Conservation (phyloP, 371 early-diverging fungal species). For the Mucor circinelloides region DNA sequence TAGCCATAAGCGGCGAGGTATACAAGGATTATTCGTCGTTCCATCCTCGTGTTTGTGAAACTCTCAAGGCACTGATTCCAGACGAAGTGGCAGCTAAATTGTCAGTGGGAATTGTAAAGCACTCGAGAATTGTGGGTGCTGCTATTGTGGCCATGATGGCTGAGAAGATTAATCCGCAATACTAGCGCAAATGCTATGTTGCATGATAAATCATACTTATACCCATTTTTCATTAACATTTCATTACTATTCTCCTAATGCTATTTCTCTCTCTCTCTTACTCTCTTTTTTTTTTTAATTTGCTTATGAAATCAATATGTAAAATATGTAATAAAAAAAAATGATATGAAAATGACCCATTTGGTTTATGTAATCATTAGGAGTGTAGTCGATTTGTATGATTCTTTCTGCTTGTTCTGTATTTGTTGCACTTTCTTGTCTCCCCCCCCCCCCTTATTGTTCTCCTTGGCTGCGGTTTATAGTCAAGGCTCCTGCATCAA, state of each 20-base stretch:
- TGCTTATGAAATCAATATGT: not conserved
- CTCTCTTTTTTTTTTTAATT: not conserved
- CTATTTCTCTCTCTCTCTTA: not conserved
- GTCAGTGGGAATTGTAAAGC: conserved; percentile 49
- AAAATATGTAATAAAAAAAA: not conserved
- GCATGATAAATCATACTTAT: not conserved
- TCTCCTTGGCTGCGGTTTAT: not conserved
- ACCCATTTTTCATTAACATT: not conserved
- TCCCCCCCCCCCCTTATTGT: not conserved
- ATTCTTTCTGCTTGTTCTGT: not conserved
- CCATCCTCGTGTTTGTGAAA: conserved; percentile 51
- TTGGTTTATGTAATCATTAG: not conserved
- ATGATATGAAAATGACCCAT: not conserved
- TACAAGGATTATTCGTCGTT: conserved; percentile 51
- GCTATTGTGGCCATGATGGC: conserved; percentile 60
- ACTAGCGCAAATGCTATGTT: not conserved
- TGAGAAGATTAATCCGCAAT: conserved; percentile 25
- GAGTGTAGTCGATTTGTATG: not conserved
- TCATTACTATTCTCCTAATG: not conserved
- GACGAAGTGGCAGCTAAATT: conserved; percentile 41
- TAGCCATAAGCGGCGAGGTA: conserved; percentile 51
- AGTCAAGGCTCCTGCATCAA: not conserved
- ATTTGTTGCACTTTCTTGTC: not conserved
- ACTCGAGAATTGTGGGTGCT: conserved; percentile 52
- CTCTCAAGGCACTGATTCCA: conserved; percentile 43